These are phyloP conservation scores for Rhodocollybia butyracea DNA, from an alignment of 768 basidiomycete genomes.

Conservation along the genomic window DNA sequence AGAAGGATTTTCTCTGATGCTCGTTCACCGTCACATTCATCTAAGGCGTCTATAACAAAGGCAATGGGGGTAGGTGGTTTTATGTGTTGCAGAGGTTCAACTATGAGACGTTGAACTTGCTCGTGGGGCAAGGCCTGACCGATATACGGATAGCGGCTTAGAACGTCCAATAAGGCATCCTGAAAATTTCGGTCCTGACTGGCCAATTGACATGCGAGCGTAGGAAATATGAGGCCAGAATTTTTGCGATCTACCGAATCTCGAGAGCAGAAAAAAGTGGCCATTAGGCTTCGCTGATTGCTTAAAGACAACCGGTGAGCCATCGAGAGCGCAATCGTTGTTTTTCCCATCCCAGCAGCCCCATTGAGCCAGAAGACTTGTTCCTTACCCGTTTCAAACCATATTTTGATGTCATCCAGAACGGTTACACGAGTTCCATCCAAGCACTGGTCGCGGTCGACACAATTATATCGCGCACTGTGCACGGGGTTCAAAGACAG, in stretches of 20 bases:
- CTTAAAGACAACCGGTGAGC: constrained; percentile 3
- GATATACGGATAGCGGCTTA: not conserved
- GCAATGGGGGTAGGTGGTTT: not conserved
- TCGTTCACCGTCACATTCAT: constrained; percentile 1
- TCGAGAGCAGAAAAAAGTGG: constrained; percentile 12
- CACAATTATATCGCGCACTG: not conserved
- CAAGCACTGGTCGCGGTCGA: not conserved
- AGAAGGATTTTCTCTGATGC: not conserved
- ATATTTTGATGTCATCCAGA: not conserved
- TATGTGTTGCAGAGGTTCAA: not conserved
- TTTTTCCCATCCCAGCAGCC: constrained; percentile 13
- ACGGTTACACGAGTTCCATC: constrained; percentile 1
- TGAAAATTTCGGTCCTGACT: not conserved
- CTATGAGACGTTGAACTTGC: not conserved
- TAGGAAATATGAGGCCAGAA: not conserved
- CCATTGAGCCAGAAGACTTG: constrained; percentile 13
- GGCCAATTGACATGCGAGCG: constrained; percentile 8
- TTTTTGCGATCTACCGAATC: constrained; percentile 7
- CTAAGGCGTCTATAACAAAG: not conserved
- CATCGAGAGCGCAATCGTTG: constrained; percentile 11
- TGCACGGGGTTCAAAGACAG: not conserved
- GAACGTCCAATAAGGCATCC: not conserved
- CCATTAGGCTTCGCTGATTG: constrained; percentile 4
- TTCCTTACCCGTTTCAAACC: not conserved
- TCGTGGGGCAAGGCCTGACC: not conserved